Percentiles rank a stretch among this genome's conserved stretches.
These are phyloP conservation scores for Eucommia ulmoides DNA, from an alignment of 257 asterid genomes.

Conservation along the genomic window DNA sequence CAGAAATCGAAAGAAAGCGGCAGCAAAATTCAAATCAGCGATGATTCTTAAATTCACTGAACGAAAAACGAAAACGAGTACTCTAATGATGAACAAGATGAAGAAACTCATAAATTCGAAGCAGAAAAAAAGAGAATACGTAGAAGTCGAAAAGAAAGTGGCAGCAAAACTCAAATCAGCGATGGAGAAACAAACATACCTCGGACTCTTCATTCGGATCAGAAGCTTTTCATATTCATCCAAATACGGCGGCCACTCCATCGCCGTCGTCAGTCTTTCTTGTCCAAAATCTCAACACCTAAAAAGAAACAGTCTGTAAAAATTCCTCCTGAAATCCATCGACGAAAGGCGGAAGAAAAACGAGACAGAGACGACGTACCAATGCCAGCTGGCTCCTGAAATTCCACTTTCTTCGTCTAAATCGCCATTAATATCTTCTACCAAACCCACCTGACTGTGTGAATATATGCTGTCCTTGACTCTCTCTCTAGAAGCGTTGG, in stretches of 20 bases:
- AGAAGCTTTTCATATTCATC: slow-evolving; percentile 94
- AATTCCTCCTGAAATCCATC: no score
- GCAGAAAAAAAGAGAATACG: not conserved
- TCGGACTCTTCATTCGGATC: slow-evolving; percentile 79
- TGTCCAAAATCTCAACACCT: no score
- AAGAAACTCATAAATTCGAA: not conserved
- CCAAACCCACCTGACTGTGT: no score
- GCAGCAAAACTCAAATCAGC: not conserved
- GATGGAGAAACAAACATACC: slow-evolving; percentile 22
- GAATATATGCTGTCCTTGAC: no score
- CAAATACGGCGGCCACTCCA: slow-evolving; percentile 69
- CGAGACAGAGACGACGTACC: no score
- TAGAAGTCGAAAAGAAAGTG: not conserved
- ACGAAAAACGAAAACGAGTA: not conserved
- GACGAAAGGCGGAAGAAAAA: no score
- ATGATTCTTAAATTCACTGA: not conserved
- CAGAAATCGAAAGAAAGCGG: not conserved
- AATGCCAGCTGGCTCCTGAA: no score
- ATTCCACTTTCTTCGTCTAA: no score
- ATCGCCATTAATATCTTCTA: no score
- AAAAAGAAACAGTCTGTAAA: no score
- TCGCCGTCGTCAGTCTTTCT: slow-evolving; percentile 6
- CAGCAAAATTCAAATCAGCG: not conserved
- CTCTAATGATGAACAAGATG: not conserved
- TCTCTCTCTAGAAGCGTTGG: no score